Conservation (phyloP, 164 flowering plant species). For the Taxillus chinensis region DNA sequence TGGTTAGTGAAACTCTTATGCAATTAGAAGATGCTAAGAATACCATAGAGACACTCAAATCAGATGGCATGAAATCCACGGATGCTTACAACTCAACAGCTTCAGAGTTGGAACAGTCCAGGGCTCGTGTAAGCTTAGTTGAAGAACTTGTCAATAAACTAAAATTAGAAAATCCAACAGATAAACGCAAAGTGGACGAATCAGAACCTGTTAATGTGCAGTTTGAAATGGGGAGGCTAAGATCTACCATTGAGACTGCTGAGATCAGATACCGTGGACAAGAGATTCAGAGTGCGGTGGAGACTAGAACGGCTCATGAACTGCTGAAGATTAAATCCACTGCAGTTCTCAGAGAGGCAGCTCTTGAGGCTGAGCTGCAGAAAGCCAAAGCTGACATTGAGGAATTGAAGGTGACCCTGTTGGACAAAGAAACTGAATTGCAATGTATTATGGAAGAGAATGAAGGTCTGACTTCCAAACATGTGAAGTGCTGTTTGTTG, state of each 20-base stretch:
- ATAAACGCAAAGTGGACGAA: slow-evolving; percentile 5
- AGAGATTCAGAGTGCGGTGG: slow-evolving; percentile 25
- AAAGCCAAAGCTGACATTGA: slow-evolving; percentile 31
- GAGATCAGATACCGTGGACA: slow-evolving; percentile 50
- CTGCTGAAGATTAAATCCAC: slow-evolving; percentile 25
- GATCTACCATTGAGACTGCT: slow-evolving; percentile 40
- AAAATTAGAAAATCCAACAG: slow-evolving; percentile 14
- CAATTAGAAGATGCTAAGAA: slow-evolving; percentile 58
- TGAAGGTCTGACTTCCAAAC: slow-evolving; percentile 36
- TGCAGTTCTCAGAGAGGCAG: slow-evolving; percentile 33
- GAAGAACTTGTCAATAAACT: slow-evolving; percentile 52
- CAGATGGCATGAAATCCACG: slow-evolving; percentile 36
- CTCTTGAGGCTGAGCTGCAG: slow-evolving; percentile 39
- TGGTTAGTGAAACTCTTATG: slow-evolving; percentile 38
- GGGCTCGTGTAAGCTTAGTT: slow-evolving; percentile 32
- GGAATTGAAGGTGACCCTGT: slow-evolving; percentile 54
- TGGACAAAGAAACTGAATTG: slow-evolving; percentile 80
- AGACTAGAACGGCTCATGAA: slow-evolving; percentile 41
- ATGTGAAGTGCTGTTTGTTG: slow-evolving; percentile 20
- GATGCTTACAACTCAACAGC: slow-evolving; percentile 37
- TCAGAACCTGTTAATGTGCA: slow-evolving; percentile 26
- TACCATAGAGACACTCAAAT: slow-evolving; percentile 38
- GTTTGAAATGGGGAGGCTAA: slow-evolving; percentile 36
- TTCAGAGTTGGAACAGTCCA: slow-evolving; percentile 55
- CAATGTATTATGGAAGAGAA: slow-evolving; percentile 69